phyloP scores from a whole-genome alignment of 805 yeast genomes.

The Lipomyces kockii region DNA sequence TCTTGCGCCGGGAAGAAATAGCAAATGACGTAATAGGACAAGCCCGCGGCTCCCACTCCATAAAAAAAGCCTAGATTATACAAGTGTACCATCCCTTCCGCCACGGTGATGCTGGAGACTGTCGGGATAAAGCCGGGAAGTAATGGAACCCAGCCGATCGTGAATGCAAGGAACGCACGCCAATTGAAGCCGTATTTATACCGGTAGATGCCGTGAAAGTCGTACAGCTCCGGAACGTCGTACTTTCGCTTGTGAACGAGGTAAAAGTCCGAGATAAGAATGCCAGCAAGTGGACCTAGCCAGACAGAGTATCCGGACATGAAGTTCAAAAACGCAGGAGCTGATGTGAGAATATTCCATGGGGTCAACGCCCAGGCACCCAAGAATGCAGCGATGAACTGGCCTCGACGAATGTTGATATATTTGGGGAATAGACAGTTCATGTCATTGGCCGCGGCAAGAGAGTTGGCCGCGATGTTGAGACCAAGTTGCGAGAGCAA shows the following conservation, averaged over 20 bases:
- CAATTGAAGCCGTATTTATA: conserved; percentile 52
- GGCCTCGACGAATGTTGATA: conserved; percentile 54
- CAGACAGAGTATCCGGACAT: conserved; percentile 50
- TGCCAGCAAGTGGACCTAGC: conserved; percentile 50
- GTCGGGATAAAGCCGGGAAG: conserved; percentile 40
- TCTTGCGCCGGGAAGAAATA: conserved; percentile 28
- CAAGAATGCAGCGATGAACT: conserved; percentile 47
- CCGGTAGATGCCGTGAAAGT: conserved; percentile 48
- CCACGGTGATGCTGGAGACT: conserved; percentile 29
- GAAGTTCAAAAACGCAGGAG: conserved; percentile 47
- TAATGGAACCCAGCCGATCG: conserved; percentile 37
- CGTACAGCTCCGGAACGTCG: conserved; percentile 30
- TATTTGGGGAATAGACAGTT: conserved; percentile 53
- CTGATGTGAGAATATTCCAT: conserved; percentile 50
- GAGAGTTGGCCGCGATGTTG: conserved; percentile 36
- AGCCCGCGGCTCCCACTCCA: conserved; percentile 33
- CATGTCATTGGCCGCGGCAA: conserved; percentile 49
- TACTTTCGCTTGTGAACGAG: conserved; percentile 42
- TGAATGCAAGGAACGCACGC: conserved; percentile 49
- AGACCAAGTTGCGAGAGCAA: conserved; percentile 47
- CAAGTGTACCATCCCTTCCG: conserved; percentile 35
- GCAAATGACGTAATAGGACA: conserved; percentile 32
- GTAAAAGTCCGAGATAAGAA: conserved; percentile 50
- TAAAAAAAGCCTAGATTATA: conserved; percentile 40
- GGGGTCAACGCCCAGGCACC: conserved; percentile 49